Percentiles rank a stretch among this genome's conserved stretches.
phyloP scores from a whole-genome alignment of 768 basidiomycete species.

The Cubamyces sp. region DNA sequence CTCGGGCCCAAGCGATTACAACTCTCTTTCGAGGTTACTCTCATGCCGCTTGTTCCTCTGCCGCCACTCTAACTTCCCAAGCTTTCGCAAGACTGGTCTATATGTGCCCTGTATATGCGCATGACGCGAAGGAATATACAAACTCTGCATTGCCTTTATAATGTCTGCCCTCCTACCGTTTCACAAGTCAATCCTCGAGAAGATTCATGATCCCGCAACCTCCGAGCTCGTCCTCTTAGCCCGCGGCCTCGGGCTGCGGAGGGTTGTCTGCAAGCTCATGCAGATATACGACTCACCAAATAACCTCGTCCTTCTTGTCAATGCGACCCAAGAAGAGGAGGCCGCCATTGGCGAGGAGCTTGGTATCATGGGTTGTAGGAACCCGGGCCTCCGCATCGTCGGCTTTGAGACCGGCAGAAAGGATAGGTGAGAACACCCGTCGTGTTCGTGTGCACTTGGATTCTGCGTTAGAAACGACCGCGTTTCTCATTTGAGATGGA shows the following conservation, averaged over 20 bases:
- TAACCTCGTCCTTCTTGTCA: slow-evolving; percentile 83
- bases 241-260: slow-evolving; percentile 86
- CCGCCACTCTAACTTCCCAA: too few species aligned
- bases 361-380: slow-evolving; percentile 87
- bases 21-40: too few species aligned
- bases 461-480: not conserved
- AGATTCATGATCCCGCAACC: slow-evolving; percentile 73
- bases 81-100: too few species aligned
- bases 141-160: not conserved
- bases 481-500: not conserved
- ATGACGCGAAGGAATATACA: too few species aligned
- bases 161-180: slow-evolving; percentile 54
- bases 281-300: slow-evolving; percentile 90
- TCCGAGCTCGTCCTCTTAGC: slow-evolving; percentile 81
- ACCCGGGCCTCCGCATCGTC: slow-evolving; percentile 82
- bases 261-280: slow-evolving; percentile 83
- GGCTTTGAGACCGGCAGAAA: slow-evolving; percentile 79
- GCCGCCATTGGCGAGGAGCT: slow-evolving; percentile 91
- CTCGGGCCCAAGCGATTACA: too few species aligned
- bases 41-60: too few species aligned
- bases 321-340: slow-evolving; percentile 86
- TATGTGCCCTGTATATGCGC: too few species aligned
- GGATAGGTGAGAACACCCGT: slow-evolving; percentile 63
- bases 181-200: slow-evolving; percentile 68
- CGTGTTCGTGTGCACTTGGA: not conserved